Conservation (phyloP, 176 grass and related monocot species). For the Zoysia japonica region DNA sequence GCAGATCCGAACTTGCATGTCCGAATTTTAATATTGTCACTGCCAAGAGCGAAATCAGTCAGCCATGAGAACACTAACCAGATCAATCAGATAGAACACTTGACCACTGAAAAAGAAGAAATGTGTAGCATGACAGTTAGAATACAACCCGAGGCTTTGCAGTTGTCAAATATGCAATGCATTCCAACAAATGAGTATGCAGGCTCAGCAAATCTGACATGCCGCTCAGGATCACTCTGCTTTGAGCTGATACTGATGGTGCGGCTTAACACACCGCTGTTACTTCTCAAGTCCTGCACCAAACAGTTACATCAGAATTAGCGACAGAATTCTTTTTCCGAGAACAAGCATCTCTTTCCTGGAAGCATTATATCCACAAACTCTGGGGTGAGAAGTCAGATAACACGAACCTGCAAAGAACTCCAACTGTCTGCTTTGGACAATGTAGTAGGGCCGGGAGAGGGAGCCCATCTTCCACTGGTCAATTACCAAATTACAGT, state of each 20-base stretch:
- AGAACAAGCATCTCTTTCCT: slow-evolving; percentile 4
- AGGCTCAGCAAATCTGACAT: slow-evolving; percentile 63
- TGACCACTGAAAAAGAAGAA: slow-evolving; percentile 19
- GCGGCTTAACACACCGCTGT: slow-evolving; percentile 52
- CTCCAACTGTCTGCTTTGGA: slow-evolving; percentile 70
- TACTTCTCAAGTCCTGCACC: slow-evolving; percentile 71
- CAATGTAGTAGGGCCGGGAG: slow-evolving; percentile 47
- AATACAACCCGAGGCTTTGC: slow-evolving; percentile 85
- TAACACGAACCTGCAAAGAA: slow-evolving; percentile 65
- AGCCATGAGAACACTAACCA: slow-evolving; percentile 22
- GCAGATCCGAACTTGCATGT: slow-evolving; percentile 75
- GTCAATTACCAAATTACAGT: slow-evolving; percentile 26
- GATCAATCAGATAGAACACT: slow-evolving; percentile 31
- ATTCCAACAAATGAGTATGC: slow-evolving; percentile 98
- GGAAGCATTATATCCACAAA: background rate
- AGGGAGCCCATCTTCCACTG: slow-evolving; percentile 69
- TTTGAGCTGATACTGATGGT: slow-evolving; percentile 64
- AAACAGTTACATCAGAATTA: slow-evolving; percentile 37
- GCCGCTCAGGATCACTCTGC: slow-evolving; percentile 60
- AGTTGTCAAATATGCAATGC: slow-evolving; percentile 97
- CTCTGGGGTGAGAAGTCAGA: background rate
- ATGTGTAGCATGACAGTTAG: slow-evolving; percentile 11
- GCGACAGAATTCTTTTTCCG: background rate
- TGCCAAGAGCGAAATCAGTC: slow-evolving; percentile 44
- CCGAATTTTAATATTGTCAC: slow-evolving; percentile 94